A percentile compares a stretch with the other conserved stretches of the same genome.
These are phyloP conservation scores for Prunus padus DNA, from an alignment of 306 rosid genomes.

Conservation along the genomic window DNA sequence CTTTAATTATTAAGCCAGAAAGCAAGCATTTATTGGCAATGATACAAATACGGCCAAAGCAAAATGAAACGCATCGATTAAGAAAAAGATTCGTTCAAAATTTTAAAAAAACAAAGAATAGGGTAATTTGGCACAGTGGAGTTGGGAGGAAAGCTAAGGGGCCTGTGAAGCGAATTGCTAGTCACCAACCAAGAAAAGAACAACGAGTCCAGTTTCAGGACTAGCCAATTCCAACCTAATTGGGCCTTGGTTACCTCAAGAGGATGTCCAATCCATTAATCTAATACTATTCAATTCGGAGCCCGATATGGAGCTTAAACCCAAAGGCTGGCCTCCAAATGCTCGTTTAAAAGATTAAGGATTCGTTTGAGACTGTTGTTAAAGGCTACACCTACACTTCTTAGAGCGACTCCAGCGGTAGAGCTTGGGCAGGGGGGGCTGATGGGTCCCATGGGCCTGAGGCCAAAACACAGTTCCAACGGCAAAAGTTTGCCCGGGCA, in stretches of 20 bases:
- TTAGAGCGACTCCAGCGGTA: too few species aligned
- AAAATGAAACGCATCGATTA: not conserved
- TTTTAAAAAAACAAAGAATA: not conserved
- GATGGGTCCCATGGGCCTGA: too few species aligned
- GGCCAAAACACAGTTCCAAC: too few species aligned
- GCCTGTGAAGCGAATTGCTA: not conserved
- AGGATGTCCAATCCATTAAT: not conserved
- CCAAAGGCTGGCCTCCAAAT: too few species aligned
- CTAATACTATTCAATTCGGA: too few species aligned
- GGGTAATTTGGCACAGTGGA: not conserved
- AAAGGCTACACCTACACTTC: too few species aligned
- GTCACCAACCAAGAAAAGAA: not conserved
- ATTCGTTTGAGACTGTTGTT: too few species aligned
- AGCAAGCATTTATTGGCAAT: not conserved
- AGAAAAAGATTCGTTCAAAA: not conserved
- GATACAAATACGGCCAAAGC: not conserved
- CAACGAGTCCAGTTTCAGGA: not conserved
- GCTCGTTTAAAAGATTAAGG: too few species aligned
- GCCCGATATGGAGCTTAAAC: too few species aligned
- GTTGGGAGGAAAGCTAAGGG: not conserved
- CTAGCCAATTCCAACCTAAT: not conserved
- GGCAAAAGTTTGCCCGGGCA: too few species aligned
- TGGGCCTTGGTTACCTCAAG: not conserved
- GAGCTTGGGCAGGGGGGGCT: too few species aligned
- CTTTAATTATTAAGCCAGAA: not conserved